Base-by-base conservation (phyloP, 495 filamentous ascomycete species). In the Filosporella fistucella region DNA sequence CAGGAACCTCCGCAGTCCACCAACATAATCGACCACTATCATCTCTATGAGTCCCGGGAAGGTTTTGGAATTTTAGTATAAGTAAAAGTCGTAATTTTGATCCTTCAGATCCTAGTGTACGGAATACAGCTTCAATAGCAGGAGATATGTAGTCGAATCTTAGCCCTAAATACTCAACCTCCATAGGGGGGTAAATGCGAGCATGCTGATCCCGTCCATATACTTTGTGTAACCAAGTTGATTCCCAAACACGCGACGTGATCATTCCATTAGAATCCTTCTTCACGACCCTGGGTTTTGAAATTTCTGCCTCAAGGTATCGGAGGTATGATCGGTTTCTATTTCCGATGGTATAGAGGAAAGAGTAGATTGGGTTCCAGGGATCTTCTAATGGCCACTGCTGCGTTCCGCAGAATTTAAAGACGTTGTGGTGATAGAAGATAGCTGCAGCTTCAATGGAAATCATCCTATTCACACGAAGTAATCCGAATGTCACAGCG, bases 341-440 rank as follows among this genome's bases (percentile, higher is more conserved):
- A 3, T 37, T 21, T 20, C 45, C 45, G n/a, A 49, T 49, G 13
- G 14, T 38, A 13, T 13, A 13, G 6, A 49, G 34, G 11, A 28
- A 49, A 7, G 8, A 18, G 45, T 49, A 49, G 3, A 49, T 4
- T n/a, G 45, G 45, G n/a, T 41, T 10, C 40, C 40, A 43, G n/a
- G 28, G 28, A 30, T 30, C 28, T 30, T 8, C 28, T n/a, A 30
- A 30, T 8, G 28, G 28, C 40, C 40, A 43, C n/a, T 12, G 4
- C 13, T 49, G 26, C 8, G 33, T 2, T 23, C 44, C 44, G 4
- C 6, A 18, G 17, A 49, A 49, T 2, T 20, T 3, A 18, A 49
- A 49, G 10, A 22, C 25, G 18, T 49, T 49, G 22, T 14, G 16
- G n/a, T 32, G 5, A 22, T 41, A 49, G 25, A 49, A 49, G 23